Percentiles rank a stretch among this genome's conserved stretches.
These are phyloP conservation scores for Podila horticola DNA, from an alignment of 192 early-diverging fungal species.

Conservation along the genomic window DNA sequence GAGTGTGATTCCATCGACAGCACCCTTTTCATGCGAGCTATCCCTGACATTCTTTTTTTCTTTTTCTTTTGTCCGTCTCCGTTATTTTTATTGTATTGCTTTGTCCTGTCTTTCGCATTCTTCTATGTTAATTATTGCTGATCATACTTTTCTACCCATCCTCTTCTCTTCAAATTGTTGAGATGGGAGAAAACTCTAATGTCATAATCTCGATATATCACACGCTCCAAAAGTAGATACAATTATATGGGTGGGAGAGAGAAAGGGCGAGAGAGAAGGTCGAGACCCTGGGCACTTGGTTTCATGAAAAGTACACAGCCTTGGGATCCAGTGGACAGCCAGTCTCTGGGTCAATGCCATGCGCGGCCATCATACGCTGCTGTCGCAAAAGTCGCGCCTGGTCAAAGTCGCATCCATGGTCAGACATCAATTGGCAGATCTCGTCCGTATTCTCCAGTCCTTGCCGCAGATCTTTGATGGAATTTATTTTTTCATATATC, in stretches of 20 bases:
- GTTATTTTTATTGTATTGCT: no score
- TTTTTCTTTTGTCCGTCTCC: no score
- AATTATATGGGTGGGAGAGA: not conserved
- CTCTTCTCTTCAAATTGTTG: not conserved
- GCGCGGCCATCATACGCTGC: conserved; percentile 51
- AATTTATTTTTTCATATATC: no score
- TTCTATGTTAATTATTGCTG: not conserved
- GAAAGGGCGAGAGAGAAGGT: not conserved
- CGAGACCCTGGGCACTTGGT: no score
- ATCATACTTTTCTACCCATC: not conserved
- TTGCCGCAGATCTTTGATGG: conserved; percentile 20
- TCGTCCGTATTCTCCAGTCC: conserved; percentile 59
- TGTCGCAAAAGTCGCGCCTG: conserved; percentile 59
- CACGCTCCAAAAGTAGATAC: not conserved
- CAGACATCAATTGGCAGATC: conserved; percentile 56
- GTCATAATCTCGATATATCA: no score
- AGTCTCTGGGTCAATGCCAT: conserved; percentile 61
- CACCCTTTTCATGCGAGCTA: no score
- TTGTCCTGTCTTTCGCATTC: no score
- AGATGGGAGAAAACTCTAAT: no score
- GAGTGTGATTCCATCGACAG: no score
- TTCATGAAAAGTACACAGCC: conserved; percentile 51
- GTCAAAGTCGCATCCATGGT: conserved; percentile 55
- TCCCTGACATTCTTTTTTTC: no score
- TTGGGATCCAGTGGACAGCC: conserved; percentile 58